Percentiles rank a stretch among this genome's conserved stretches.
phyloP scores from a whole-genome alignment of 2,329 filamentous ascomycete genomes.

The Fusarium sp. region DNA sequence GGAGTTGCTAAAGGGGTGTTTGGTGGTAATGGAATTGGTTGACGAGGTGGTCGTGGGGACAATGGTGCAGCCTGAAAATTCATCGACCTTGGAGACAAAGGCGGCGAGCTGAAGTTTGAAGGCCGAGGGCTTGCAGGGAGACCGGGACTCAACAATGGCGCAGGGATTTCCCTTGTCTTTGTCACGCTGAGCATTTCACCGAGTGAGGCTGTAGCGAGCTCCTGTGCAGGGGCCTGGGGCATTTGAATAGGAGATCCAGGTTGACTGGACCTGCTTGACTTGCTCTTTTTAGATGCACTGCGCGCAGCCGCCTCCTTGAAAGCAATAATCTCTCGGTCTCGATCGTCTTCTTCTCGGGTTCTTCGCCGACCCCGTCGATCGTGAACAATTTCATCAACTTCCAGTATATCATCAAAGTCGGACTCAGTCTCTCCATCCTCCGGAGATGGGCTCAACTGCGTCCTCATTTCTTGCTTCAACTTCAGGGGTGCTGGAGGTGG shows the following conservation, averaged over 20 bases:
- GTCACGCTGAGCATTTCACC: conserved; percentile 59
- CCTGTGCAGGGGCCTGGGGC: conserved; percentile 48
- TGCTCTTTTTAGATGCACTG: conserved; percentile 79
- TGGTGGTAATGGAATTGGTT: conserved; percentile 76
- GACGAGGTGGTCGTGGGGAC: conserved; percentile 77
- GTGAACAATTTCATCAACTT: conserved; percentile 70
- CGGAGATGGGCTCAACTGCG: conserved; percentile 30
- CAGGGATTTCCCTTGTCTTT: conserved; percentile 46
- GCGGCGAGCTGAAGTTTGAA: conserved; percentile 68
- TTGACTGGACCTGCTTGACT: conserved; percentile 58
- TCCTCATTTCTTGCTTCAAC: conserved; percentile 54
- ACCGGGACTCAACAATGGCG: conserved; percentile 66
- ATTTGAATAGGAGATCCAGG: conserved; percentile 41
- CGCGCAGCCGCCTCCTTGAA: conserved; percentile 73
- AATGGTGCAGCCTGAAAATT: conserved; percentile 63
- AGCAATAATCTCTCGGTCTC: conserved; percentile 75
- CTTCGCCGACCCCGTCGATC: conserved; percentile 78
- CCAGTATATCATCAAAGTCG: conserved; percentile 82
- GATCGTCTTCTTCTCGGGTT: conserved; percentile 89
- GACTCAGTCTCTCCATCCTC: conserved; percentile 78
- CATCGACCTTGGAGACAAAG: conserved; percentile 70
- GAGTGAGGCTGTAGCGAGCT: conserved; percentile 59
- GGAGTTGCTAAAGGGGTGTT: conserved; percentile 73
- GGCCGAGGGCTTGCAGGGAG: conserved; percentile 70
- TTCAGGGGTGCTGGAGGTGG: conserved; percentile 86